These are phyloP conservation scores for Pyrus pyrifolia DNA, from an alignment of 306 rosid species.

Conservation along the genomic window DNA sequence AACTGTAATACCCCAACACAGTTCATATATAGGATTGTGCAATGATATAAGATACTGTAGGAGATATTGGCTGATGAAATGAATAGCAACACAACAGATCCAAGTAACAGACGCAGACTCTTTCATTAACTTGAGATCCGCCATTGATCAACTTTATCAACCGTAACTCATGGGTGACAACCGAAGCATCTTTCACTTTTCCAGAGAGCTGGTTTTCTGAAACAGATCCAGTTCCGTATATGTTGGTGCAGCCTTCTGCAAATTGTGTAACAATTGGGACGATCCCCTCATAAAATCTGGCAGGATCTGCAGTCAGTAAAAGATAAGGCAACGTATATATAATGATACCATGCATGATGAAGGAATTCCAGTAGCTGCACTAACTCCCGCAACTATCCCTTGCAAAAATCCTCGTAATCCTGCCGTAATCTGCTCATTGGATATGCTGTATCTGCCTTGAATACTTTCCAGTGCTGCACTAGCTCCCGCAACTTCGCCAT, in stretches of 20 bases:
- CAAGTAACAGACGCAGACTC: constrained; percentile 86
- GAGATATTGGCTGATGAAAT: not conserved
- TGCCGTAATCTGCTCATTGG: constrained; percentile 61
- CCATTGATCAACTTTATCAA: constrained; percentile 64
- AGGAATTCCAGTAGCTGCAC: not conserved
- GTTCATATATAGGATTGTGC: not conserved
- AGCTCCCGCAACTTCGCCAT: constrained; percentile 71
- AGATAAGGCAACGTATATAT: constrained; percentile 4
- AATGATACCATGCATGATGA: not conserved
- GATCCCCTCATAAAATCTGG: constrained; percentile 63
- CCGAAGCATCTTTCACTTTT: constrained; percentile 49
- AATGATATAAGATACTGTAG: not conserved
- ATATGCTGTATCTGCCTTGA: constrained; percentile 80
- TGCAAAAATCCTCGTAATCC: constrained; percentile 12
- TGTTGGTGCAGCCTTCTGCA: constrained; percentile 54
- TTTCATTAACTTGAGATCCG: constrained; percentile 77
- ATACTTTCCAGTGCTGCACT: constrained; percentile 63
- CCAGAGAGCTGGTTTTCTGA: constrained; percentile 43
- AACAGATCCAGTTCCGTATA: constrained; percentile 63
- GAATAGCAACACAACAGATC: not conserved
- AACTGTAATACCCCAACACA: not conserved
- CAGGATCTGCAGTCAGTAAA: constrained; percentile 71
- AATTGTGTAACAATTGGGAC: constrained; percentile 67
- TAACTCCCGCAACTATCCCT: no score
- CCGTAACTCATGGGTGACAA: constrained; percentile 61